Conservation (phyloP, 306 rosid species). For the Medicago ruthenica region DNA sequence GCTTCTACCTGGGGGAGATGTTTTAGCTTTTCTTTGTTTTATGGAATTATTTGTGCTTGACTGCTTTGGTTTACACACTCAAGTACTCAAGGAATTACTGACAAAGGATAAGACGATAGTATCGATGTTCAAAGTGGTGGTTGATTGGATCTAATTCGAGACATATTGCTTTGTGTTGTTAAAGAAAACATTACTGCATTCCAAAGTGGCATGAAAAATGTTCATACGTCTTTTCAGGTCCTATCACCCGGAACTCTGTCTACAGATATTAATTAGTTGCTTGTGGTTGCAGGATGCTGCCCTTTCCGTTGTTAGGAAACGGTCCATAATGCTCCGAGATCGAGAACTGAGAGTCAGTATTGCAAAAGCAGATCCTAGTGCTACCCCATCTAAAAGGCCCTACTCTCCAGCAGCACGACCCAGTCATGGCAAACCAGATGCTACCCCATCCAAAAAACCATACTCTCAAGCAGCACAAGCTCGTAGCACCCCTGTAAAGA, state of each 20-base stretch:
- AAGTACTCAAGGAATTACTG: neutral
- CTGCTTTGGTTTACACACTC: neutral
- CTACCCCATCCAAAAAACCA: slow-evolving; percentile 63
- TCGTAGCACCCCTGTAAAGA: slow-evolving; percentile 58
- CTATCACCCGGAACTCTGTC: neutral
- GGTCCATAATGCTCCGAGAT: slow-evolving; percentile 73
- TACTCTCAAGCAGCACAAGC: slow-evolving; percentile 43
- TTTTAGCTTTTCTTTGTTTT: neutral
- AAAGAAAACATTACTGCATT: neutral
- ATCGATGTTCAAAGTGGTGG: slow-evolving; percentile 8
- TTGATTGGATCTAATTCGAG: slow-evolving; percentile 15
- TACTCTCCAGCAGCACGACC: slow-evolving; percentile 21
- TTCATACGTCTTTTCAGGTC: slow-evolving; percentile 12
- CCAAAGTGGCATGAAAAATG: neutral
- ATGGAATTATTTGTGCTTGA: slow-evolving; percentile 15
- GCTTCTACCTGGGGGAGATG: neutral
- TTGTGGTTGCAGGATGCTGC: slow-evolving; percentile 78
- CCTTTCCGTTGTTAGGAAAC: slow-evolving; percentile 56
- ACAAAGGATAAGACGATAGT: neutral
- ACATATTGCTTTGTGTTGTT: slow-evolving; percentile 8
- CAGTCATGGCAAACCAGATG: slow-evolving; percentile 57
- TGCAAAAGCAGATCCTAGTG: slow-evolving; percentile 61
- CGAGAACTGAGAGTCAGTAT: slow-evolving; percentile 67
- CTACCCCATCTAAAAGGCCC: slow-evolving; percentile 62
- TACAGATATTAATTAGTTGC: slow-evolving; percentile 15